Evolutionary conservation across 2,329 filamentous ascomycete genomes (phyloP), one percentile per base, ranked within the genome.

Genomic region (Pseudofabraea citricarpa): DNA sequence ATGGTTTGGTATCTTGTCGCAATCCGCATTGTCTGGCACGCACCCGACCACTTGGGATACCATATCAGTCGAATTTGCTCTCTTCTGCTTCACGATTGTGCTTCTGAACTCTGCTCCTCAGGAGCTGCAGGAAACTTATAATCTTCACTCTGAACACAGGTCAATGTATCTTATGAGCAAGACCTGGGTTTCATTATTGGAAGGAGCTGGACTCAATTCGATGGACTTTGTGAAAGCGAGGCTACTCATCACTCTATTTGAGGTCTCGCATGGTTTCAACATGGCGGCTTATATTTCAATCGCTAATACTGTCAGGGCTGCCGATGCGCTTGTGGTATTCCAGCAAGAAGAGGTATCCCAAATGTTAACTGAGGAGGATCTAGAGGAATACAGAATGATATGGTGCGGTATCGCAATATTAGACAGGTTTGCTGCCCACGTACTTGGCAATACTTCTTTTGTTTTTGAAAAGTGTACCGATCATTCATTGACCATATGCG

Each of bases 1-100:
- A 6, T 54, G 51, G 49, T 49, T 50, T 40, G 47, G 49, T n/a
- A 46, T 54, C 19, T 10, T 52, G 19, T 45, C 45, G 12, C 42
- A 50, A n/a, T 22, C 19, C 10, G 19, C 29, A 3, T 52, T 42
- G 31, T 50, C 48, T 38, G 45, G 42, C 7, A 41, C 32, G 10
- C 33, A 48, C 5, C n/a, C 45, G 10, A 37, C 12, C 18, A 43
- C 31, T 1, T 54, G 45, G 15, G 27, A 20, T 2, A 16, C 40
- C n/a, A 49, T 49, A 31, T 24, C 31, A 35, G 49, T 47, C 7
- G 45, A 48, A 13, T 45, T 39, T 18, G 47, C 43, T 39, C 27
- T 54, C 9, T 31, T 52, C 2, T 42, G 37, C 12, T 31, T 54
- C 13, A 48, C 36, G 18, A 49, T 52, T 44, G 45, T 43, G 8